These are phyloP conservation scores for Rugonectria rugulosa DNA, from an alignment of 2,329 filamentous ascomycete species.

Conservation along the genomic window DNA sequence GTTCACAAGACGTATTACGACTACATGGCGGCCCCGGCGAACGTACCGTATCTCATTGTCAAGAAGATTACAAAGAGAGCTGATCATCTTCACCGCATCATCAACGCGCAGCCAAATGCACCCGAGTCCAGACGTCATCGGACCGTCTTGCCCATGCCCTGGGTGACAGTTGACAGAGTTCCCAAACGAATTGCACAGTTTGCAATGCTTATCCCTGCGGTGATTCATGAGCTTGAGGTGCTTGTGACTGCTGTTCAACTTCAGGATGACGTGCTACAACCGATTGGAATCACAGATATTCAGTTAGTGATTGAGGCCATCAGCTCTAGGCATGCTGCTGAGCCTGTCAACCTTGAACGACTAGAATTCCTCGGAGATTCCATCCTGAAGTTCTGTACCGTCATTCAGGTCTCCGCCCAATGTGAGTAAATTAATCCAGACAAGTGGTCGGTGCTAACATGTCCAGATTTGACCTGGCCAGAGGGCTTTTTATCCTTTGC, in stretches of 20 bases:
- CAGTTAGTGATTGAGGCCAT: constrained; percentile 73
- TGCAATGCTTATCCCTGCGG: constrained; percentile 73
- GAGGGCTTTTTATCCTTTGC: constrained; percentile 76
- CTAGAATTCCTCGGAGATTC: constrained; percentile 89
- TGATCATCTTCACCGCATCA: constrained; percentile 63
- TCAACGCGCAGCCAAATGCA: constrained; percentile 12
- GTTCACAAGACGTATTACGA: constrained; percentile 48
- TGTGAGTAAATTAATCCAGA: constrained; percentile 47
- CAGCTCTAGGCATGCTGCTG: constrained; percentile 67
- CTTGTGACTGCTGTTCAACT: constrained; percentile 69
- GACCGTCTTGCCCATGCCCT: constrained; percentile 53
- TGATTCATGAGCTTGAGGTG: constrained; percentile 74
- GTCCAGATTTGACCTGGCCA: constrained; percentile 69
- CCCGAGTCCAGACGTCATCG: constrained; percentile 52
- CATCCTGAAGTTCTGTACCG: constrained; percentile 77
- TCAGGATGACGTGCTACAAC: constrained; percentile 43
- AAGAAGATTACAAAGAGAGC: constrained; percentile 60
- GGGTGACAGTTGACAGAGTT: constrained; percentile 59
- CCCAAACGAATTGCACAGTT: constrained; percentile 55
- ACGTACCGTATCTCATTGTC: constrained; percentile 59
- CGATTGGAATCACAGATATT: constrained; percentile 60
- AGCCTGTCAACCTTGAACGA: constrained; percentile 76
- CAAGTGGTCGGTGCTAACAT: background rate
- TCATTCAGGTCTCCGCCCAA: constrained; percentile 67
- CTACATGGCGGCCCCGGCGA: constrained; percentile 49